These are phyloP conservation scores for Tolypocladium tropicale DNA, from an alignment of 2,329 filamentous ascomycete species.

Conservation along the genomic window DNA sequence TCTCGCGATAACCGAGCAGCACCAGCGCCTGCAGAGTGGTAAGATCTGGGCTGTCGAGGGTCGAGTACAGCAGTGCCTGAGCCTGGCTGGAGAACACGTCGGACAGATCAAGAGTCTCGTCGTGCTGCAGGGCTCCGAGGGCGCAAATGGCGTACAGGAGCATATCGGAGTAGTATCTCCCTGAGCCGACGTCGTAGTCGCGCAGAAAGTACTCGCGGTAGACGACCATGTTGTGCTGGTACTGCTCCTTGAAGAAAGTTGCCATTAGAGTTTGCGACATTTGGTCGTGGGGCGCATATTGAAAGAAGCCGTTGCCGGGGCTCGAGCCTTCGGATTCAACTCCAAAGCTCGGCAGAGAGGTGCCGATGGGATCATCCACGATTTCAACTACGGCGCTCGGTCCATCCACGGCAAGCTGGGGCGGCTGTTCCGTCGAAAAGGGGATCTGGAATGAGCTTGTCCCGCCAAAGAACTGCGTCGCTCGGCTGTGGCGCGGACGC, in stretches of 20 bases:
- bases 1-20: constrained; percentile 34
- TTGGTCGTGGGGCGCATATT: constrained; percentile 32
- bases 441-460: constrained; percentile 35
- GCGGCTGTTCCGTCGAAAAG: constrained; percentile 16
- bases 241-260: constrained; percentile 35
- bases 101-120: constrained; percentile 27
- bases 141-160: constrained; percentile 38
- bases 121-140: constrained; percentile 35
- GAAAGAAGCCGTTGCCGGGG: constrained; percentile 14
- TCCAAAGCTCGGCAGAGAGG: not conserved
- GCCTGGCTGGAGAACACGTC: constrained; percentile 34
- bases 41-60: constrained; percentile 34
- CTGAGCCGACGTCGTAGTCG: constrained; percentile 35
- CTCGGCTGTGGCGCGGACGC: constrained; percentile 27
- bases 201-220: constrained; percentile 40
- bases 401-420: constrained; percentile 4
- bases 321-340: constrained; percentile 7
- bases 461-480: constrained; percentile 36
- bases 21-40: constrained; percentile 35
- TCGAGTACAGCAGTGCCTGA: constrained; percentile 31
- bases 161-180: constrained; percentile 38
- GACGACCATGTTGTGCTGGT: constrained; percentile 38
- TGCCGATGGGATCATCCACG: not conserved
- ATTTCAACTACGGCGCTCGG: constrained; percentile 2
- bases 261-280: constrained; percentile 34